Percentiles rank a stretch among this genome's conserved stretches.
Conservation (phyloP, 2,329 filamentous ascomycete species). For the Colletotrichum horii region DNA sequence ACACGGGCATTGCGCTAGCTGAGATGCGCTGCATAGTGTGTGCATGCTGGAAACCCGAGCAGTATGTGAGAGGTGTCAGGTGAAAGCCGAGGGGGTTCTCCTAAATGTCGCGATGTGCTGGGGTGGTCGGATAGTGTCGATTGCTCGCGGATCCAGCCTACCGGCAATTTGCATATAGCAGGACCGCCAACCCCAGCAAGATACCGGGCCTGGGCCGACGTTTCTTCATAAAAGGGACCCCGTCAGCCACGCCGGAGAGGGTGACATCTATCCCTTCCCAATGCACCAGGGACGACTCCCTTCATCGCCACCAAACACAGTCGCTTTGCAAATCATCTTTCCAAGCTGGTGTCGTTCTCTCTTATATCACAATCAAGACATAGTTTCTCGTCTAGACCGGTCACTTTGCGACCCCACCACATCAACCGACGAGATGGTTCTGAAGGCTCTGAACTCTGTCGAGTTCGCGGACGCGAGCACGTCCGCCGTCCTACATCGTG, state of each 20-base stretch:
- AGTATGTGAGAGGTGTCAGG: not conserved
- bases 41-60: not conserved
- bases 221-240: not conserved
- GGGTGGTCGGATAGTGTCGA: not conserved
- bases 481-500: constrained; percentile 12
- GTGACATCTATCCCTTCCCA: not conserved
- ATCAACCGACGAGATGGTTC: not conserved
- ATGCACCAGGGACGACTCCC: not conserved
- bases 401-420: not conserved
- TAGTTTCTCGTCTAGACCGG: not conserved
- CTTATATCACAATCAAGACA: not conserved
- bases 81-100: not conserved
- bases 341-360: not conserved
- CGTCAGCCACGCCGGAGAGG: not conserved
- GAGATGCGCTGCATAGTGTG: not conserved
- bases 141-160: not conserved
- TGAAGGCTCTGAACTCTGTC: not conserved
- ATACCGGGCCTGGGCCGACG: not conserved
- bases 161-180: not conserved
- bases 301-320: not conserved
- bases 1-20: not conserved
- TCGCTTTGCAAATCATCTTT: not conserved
- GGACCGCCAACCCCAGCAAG: not conserved
- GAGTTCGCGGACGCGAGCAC: not conserved
- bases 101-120: not conserved